Conservation (phyloP, 805 yeast species). For the Saccharomycopsis oosterbeekiorum region DNA sequence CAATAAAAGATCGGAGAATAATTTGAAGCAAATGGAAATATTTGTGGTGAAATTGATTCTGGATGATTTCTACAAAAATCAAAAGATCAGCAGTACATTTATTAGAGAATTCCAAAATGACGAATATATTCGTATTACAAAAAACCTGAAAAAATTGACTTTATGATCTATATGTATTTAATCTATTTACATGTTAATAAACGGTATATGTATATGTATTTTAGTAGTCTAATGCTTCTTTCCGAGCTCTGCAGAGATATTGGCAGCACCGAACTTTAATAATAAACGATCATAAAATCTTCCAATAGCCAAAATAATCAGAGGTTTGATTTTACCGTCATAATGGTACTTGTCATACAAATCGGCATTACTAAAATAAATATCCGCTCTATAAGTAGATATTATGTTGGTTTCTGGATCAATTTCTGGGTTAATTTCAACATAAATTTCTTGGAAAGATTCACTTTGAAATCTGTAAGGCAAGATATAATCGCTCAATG, state of each 20-base stretch:
- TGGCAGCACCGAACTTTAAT: conserved; percentile 3
- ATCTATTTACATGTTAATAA: neutral
- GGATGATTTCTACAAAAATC: conserved; percentile 40
- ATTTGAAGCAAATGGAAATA: conserved; percentile 41
- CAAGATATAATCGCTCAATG: conserved; percentile 9
- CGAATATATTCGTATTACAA: conserved; percentile 4
- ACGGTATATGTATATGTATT: neutral
- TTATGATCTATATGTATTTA: neutral
- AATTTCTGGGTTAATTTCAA: conserved; percentile 18
- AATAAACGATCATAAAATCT: conserved; percentile 12
- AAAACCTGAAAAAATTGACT: neutral
- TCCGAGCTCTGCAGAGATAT: neutral
- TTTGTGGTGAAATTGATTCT: conserved; percentile 59
- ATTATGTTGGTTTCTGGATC: conserved; percentile 7
- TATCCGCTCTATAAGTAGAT: conserved; percentile 12
- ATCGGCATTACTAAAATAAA: conserved; percentile 16
- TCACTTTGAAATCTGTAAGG: conserved; percentile 15
- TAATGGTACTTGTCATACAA: conserved; percentile 9
- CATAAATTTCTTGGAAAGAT: conserved; percentile 11
- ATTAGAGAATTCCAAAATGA: conserved; percentile 35
- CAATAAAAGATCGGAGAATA: conserved; percentile 45
- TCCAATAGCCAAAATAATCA: conserved; percentile 2
- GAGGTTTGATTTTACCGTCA: conserved; percentile 19
- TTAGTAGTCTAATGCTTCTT: neutral
- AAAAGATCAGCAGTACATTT: conserved; percentile 77